Percentiles rank a stretch among this genome's conserved stretches.
Conservation (phyloP, 108 stramenopile genomes). For the Skeletonema potamos region DNA sequence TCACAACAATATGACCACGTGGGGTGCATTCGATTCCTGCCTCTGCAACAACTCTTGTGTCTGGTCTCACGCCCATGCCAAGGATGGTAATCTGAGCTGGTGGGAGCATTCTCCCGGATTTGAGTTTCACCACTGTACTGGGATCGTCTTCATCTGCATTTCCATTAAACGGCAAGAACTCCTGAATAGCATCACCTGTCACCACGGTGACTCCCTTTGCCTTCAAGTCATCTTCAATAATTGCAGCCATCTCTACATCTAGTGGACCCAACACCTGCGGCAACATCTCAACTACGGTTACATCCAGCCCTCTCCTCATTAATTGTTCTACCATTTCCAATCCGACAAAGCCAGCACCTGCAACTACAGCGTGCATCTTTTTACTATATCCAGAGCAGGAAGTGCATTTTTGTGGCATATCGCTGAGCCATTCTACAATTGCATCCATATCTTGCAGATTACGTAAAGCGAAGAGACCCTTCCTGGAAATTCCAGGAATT, state of each 20-base stretch:
- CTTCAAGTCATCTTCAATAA: slow-evolving; percentile 53
- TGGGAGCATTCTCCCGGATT: slow-evolving; percentile 55
- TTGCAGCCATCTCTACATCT: slow-evolving; percentile 68
- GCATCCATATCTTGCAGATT: slow-evolving; percentile 75
- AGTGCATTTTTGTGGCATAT: slow-evolving; percentile 17
- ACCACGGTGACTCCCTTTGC: slow-evolving; percentile 57
- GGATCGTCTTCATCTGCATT: slow-evolving; percentile 38
- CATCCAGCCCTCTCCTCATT: slow-evolving; percentile 52
- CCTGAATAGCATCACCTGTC: slow-evolving; percentile 56
- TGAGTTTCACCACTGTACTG: slow-evolving; percentile 52
- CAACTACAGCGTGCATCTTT: slow-evolving; percentile 63
- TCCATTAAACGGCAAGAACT: slow-evolving; percentile 43
- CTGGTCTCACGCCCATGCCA: slow-evolving; percentile 68
- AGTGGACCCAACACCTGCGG: slow-evolving; percentile 63
- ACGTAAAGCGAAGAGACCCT: slow-evolving; percentile 58
- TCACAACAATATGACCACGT: slow-evolving; percentile 60
- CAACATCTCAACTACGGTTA: slow-evolving; percentile 69
- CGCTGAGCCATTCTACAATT: slow-evolving; percentile 53
- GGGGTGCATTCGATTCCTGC: slow-evolving; percentile 61
- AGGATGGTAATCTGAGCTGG: slow-evolving; percentile 67
- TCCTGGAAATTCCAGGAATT: slow-evolving; percentile 66
- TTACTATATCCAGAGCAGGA: slow-evolving; percentile 1
- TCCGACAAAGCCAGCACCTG: slow-evolving; percentile 75
- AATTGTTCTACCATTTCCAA: slow-evolving; percentile 80
- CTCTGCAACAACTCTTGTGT: slow-evolving; percentile 54